Percentiles rank a stretch among this genome's conserved stretches.
Conservation (phyloP, 2,329 filamentous ascomycete genomes). For the Claviceps sorghi region DNA sequence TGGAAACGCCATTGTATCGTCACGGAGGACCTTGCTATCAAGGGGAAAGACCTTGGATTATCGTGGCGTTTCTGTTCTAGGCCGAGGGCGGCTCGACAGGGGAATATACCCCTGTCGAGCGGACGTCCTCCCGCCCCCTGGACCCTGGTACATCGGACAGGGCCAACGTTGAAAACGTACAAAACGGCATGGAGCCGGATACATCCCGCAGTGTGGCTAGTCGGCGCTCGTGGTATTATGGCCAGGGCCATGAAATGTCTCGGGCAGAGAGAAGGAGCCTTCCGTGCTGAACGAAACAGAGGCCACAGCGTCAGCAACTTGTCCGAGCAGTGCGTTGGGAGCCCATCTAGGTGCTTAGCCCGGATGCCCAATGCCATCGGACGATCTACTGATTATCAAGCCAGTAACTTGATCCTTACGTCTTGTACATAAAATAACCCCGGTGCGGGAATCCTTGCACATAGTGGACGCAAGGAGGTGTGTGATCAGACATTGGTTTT, state of each 20-base stretch:
- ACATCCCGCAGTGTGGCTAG: neutral
- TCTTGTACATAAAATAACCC: neutral
- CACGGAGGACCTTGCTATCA: neutral
- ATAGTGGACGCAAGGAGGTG: neutral
- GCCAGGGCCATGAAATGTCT: conserved; percentile 8
- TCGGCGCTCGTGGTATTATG: conserved; percentile 3
- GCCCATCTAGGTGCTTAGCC: neutral
- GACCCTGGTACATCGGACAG: neutral
- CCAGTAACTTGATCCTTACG: neutral
- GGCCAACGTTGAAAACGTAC: neutral
- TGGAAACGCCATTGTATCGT: neutral
- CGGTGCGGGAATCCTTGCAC: neutral
- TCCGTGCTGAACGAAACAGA: neutral
- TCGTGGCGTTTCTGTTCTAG: neutral
- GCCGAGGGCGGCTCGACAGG: neutral
- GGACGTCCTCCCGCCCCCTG: conserved; percentile 7
- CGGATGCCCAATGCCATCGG: neutral
- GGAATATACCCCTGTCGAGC: conserved; percentile 3
- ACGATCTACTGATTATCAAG: neutral
- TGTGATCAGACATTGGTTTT: neutral
- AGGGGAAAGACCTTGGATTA: neutral
- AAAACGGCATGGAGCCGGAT: neutral
- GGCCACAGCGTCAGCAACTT: neutral
- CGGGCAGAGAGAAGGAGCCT: conserved; percentile 4
- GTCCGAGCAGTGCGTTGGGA: neutral